Evolutionary conservation across 352 stramenopile genomes (phyloP), one percentile per base, ranked within the genome.

Genomic region (Thraustotheca clavata): DNA sequence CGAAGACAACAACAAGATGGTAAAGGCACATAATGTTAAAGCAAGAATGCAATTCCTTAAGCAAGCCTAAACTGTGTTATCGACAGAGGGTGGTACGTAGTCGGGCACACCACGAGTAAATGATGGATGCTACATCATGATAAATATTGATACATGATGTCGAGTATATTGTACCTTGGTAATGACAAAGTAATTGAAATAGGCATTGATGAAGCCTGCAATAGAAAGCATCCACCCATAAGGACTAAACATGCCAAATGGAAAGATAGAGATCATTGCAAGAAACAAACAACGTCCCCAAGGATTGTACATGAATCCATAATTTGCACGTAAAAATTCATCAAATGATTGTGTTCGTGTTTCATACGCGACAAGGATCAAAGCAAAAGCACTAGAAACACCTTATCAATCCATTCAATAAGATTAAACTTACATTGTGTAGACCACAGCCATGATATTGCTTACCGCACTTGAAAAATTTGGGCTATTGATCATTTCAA

Each of bases 101-200:
- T 94, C 82, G 35, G 84, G 84, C 29, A 94, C 71, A 6, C 84
- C 84, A 26, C 84, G 83, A 41, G 84, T 89, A 73, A 94, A 94
- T 5, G 82, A 91, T 43, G 84, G 84, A 67, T 91, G 81, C 75
- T 81, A 48, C 49, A 35, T 27, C 36, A 41, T 20, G 27, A 34
- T 18, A 22, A 26, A 26, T 11, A 2, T 60, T 0, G 49, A 59
- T 35, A 60, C 7, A 29, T 32, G 33, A 24, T 47, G 40, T 24
- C 16, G 18, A 20, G 26, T 14, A n/a, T 62, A 5, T 46, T 34
- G 4, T 61, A 80, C 74, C 75, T 91, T 91, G 69, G 75, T 91
- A 75, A 94, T 94, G 63, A 91, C 84, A 69, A 86, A 94, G 71
- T 86, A 94, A 73, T 94, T 94, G 67, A 94, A 92, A 73, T 91